These are phyloP conservation scores for Gastrolobium bilobum DNA, from an alignment of 306 rosid species.

Conservation along the genomic window DNA sequence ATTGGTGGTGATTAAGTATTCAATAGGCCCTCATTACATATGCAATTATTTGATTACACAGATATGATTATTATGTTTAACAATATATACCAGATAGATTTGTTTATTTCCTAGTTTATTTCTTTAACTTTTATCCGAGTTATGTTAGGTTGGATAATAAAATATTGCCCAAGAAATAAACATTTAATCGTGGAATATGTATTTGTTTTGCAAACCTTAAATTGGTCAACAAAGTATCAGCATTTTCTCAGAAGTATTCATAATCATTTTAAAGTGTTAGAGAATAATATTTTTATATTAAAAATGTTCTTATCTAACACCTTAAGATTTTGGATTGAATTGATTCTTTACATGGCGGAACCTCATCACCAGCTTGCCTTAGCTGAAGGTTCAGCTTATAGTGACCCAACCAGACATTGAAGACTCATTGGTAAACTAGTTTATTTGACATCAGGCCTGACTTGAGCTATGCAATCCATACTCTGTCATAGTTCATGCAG, in stretches of 20 bases:
- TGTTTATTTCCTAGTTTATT: not conserved
- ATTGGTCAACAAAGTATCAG: not conserved
- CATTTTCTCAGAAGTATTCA: not conserved
- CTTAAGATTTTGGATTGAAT: too few relatives aligned
- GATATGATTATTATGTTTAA: not conserved
- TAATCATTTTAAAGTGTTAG: not conserved
- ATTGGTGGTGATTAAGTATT: conserved; percentile 11
- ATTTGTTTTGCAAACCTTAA: not conserved
- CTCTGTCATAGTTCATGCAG: too few relatives aligned
- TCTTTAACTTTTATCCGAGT: not conserved
- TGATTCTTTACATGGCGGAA: too few relatives aligned
- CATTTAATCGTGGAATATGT: not conserved
- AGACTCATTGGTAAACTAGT: too few relatives aligned
- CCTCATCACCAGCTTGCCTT: too few relatives aligned
- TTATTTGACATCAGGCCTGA: too few relatives aligned
- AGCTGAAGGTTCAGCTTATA: too few relatives aligned
- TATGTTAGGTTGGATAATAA: not conserved
- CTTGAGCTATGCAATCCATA: too few relatives aligned
- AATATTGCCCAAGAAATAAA: not conserved
- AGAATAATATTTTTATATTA: too few relatives aligned
- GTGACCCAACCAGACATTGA: too few relatives aligned
- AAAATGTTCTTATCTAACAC: too few relatives aligned
- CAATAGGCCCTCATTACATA: not conserved
- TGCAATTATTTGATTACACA: not conserved
- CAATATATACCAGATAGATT: not conserved